Base-by-base conservation (phyloP, 2,329 filamentous ascomycete species). In the Pochonia chlamydosporia region DNA sequence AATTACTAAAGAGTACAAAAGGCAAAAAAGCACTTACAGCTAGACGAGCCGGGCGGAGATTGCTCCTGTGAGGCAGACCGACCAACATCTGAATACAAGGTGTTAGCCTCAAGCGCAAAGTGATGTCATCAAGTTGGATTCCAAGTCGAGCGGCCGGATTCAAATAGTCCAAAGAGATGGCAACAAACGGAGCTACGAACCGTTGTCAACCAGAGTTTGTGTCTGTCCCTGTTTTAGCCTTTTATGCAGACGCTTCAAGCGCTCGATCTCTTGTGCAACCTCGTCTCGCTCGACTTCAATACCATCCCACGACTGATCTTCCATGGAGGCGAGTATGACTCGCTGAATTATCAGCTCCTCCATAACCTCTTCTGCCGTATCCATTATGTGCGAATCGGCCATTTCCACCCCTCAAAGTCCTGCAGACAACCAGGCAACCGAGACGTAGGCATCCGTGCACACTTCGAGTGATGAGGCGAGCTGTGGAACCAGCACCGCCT, bases 301-400 rank as follows among this genome's bases (percentile, higher is more conserved):
- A 14, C 55, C 62, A 5, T 60, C 56, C 44, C 57, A 59, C 6
- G 49, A 44, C 28, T 54, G 54, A 21, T 44, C 51, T 18, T 51
- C 33, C n/a, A 77, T 63, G 2, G 72, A 75, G 7, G 56, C 52
- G 3, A 76, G 60, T 18, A 76, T 63, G 43, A 70, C 68, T 40
- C 60, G 60, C 49, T 74, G 67, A 18, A 74, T 61, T 26, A 55
- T 60, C 50, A 76, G 57, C 47, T 75, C 71, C 41, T 73, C 68
- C 16, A 52, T 53, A 18, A 74, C 53, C 16, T 56, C 58, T 40
- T 61, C 20, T 6, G 23, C 5, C 23, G 18, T 23, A 39, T 39
- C 55, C 16, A 63, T 41, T 9, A 47, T 52, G 48, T 52, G 51
- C 16, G 53, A 42, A 4, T 51, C 47, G 37, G 43, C 46, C 48